Percentiles rank a stretch among this genome's conserved stretches.
Conservation (phyloP, 2,329 filamentous ascomycete species). For the Decorospora gaudefroyi region DNA sequence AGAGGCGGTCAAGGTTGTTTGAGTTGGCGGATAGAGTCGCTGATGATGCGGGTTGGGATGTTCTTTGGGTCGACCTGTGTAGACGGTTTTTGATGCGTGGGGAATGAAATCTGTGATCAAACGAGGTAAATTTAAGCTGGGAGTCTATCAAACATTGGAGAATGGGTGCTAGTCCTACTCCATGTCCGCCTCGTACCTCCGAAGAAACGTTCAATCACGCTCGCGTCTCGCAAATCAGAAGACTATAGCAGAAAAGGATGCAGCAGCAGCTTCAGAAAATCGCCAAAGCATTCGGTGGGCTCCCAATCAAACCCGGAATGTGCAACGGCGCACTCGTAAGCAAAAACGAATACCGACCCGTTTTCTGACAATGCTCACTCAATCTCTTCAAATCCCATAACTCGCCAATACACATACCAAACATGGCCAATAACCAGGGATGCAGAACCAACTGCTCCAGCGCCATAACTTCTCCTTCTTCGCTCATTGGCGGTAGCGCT, state of each 20-base stretch:
- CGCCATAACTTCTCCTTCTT: conserved; percentile 7
- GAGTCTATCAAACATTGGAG: too few species aligned
- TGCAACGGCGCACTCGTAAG: conserved; percentile 48
- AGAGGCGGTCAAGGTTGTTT: conserved; percentile 15
- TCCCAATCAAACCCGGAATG: conserved; percentile 1
- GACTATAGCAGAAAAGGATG: too few species aligned
- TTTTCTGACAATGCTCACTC: conserved; percentile 34
- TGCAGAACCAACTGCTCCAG: conserved; percentile 19
- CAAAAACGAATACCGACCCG: conserved; percentile 47
- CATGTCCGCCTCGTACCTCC: too few species aligned
- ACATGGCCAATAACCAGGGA: conserved; percentile 33
- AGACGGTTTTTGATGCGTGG: conserved; percentile 25
- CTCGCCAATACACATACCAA: conserved; percentile 38
- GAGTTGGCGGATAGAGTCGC: conserved; percentile 15
- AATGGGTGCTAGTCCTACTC: too few species aligned
- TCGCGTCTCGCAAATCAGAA: too few species aligned
- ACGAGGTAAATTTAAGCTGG: too few species aligned
- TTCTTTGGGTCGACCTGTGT: conserved; percentile 23
- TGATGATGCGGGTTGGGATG: conserved; percentile 15
- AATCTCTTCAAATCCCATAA: conserved; percentile 42
- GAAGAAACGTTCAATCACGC: too few species aligned
- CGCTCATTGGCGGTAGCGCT: conserved; percentile 48
- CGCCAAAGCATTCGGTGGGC: conserved; percentile 4
- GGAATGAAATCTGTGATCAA: too few species aligned
- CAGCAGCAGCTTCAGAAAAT: conserved; percentile 5